phyloP scores from a whole-genome alignment of 257 asterid species.

The Nicotiana obtusifolia region DNA sequence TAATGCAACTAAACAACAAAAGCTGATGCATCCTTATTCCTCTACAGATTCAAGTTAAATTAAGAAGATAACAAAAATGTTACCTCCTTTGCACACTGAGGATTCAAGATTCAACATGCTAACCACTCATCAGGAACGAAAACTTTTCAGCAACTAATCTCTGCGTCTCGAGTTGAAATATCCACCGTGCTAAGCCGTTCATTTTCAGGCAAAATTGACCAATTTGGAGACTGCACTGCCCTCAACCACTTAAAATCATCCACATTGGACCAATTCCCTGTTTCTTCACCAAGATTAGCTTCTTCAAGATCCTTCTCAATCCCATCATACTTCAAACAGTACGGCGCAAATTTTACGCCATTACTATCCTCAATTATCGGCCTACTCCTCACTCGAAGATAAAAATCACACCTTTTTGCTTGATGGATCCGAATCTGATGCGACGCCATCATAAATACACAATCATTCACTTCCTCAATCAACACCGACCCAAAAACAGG shows the following conservation, averaged over 20 bases:
- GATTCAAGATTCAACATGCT: not conserved
- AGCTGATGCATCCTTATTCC: not conserved
- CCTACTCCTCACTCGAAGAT: slow-evolving; percentile 76
- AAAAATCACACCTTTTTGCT: slow-evolving; percentile 64
- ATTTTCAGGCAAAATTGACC: slow-evolving; percentile 62
- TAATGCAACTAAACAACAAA: not conserved
- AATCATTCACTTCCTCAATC: slow-evolving; percentile 68
- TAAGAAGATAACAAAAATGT: not conserved
- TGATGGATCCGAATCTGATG: slow-evolving; percentile 86
- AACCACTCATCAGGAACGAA: not conserved
- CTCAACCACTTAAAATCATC: slow-evolving; percentile 90
- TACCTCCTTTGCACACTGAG: not conserved
- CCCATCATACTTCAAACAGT: slow-evolving; percentile 57
- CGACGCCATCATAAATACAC: slow-evolving; percentile 63
- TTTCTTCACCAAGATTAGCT: slow-evolving; percentile 76
- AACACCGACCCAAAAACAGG: slow-evolving; percentile 55
- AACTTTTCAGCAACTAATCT: not conserved
- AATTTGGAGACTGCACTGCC: slow-evolving; percentile 81
- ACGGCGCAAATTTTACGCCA: slow-evolving; percentile 69
- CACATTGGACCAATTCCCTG: slow-evolving; percentile 77
- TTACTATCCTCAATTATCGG: slow-evolving; percentile 81
- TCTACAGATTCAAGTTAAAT: not conserved
- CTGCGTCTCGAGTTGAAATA: slow-evolving; percentile 22
- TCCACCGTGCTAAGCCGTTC: slow-evolving; percentile 37
- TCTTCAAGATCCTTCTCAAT: slow-evolving; percentile 53